These are phyloP conservation scores for Blastobotrys malaysiensis DNA, from an alignment of 1,139 yeast genomes.

Conservation along the genomic window DNA sequence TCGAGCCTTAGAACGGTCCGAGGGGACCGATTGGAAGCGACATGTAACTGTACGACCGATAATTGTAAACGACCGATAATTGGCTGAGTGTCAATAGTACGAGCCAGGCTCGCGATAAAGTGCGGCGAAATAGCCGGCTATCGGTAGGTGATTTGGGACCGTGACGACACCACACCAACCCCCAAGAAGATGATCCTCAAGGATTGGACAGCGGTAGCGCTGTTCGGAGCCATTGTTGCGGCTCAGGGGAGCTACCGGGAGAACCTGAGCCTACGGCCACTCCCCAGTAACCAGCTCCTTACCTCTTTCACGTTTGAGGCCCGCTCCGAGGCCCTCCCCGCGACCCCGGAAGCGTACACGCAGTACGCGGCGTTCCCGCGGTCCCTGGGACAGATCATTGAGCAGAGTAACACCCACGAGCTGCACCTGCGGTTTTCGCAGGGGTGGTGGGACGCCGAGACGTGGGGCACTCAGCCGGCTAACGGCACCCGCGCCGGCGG, in stretches of 20 bases:
- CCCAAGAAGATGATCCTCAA: background rate
- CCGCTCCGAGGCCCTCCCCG: constrained; percentile 44
- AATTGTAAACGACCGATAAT: no score
- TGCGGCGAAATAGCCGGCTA: no score
- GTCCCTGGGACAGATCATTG: constrained; percentile 71
- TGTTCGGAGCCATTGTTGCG: constrained; percentile 1
- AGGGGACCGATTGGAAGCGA: no score
- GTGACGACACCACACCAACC: no score
- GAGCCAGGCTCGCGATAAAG: no score
- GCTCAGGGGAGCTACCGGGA: constrained; percentile 44
- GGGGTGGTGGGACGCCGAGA: constrained; percentile 92
- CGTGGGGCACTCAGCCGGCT: constrained; percentile 80
- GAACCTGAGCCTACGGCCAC: constrained; percentile 54
- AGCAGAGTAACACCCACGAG: constrained; percentile 61
- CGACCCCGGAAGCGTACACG: constrained; percentile 21
- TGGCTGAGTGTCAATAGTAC: no score
- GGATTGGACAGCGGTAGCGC: background rate
- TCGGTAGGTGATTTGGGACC: no score
- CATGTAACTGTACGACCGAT: no score
- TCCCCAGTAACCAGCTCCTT: constrained; percentile 63
- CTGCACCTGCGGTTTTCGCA: constrained; percentile 82
- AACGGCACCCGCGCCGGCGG: constrained; percentile 80
- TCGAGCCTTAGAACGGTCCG: no score
- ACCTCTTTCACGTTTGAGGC: constrained; percentile 62
- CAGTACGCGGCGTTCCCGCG: constrained; percentile 71